phyloP scores from a whole-genome alignment of 2,329 filamentous ascomycete species.

The Aureobasidium pullulans region DNA sequence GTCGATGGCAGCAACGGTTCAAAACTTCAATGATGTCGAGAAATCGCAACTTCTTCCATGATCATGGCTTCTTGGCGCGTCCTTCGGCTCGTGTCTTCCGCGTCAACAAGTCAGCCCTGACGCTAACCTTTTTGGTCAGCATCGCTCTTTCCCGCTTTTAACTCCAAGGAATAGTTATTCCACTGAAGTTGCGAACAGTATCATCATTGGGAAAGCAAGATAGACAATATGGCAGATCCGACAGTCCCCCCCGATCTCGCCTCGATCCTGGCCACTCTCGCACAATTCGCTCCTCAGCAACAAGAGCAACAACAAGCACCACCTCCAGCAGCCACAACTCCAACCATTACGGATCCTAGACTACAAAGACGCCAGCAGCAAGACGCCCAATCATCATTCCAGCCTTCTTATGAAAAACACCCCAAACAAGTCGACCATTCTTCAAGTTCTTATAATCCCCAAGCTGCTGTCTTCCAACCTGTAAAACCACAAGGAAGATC shows the following conservation, averaged over 20 bases:
- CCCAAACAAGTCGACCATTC: neutral
- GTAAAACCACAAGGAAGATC: neutral
- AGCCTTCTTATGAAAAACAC: neutral
- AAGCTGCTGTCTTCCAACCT: conserved; percentile 8
- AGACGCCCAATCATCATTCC: neutral
- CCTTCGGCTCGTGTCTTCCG: neutral
- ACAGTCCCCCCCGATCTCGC: conserved; percentile 24
- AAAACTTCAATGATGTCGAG: conserved; percentile 13
- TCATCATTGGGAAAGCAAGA: neutral
- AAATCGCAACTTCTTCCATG: conserved; percentile 6
- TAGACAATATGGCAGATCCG: conserved; percentile 25
- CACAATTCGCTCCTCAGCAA: conserved; percentile 19
- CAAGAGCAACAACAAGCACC: conserved; percentile 4
- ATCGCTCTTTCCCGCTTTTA: neutral
- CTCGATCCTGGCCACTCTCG: conserved; percentile 28
- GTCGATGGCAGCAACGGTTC: neutral
- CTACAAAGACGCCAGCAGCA: neutral
- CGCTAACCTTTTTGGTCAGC: conserved; percentile 7
- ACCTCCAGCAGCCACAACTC: neutral
- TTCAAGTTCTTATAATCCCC: conserved; percentile 1
- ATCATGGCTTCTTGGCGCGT: neutral
- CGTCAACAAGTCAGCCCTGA: neutral
- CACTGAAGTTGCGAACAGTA: neutral
- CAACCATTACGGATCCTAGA: conserved; percentile 15
- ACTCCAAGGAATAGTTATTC: neutral